Evolutionary conservation across 1,139 yeast genomes (phyloP).

Genomic region (Blastobotrys illinoisensis): DNA sequence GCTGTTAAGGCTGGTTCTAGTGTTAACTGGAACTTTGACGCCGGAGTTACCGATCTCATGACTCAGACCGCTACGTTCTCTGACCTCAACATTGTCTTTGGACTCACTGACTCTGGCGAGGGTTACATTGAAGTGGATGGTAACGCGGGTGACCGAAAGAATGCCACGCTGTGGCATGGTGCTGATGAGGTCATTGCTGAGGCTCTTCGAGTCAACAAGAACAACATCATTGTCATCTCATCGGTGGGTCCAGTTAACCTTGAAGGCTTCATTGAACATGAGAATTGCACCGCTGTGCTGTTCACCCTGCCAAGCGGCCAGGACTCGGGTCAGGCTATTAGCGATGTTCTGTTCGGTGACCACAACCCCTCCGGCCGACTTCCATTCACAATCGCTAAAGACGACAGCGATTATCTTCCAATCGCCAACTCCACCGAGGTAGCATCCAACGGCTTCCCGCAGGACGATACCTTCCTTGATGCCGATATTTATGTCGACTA

Average conservation of each 20-base stretch:
- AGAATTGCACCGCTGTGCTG: constrained; percentile 52
- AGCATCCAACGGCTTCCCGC: constrained; percentile 34
- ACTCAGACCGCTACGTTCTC: constrained; percentile 43
- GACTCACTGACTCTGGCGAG: constrained; percentile 47
- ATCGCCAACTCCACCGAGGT: constrained; percentile 36
- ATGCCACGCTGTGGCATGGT: constrained; percentile 54
- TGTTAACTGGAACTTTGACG: constrained; percentile 23
- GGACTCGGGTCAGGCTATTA: constrained; percentile 44
- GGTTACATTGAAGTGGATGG: constrained; percentile 54
- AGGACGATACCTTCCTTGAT: constrained; percentile 35
- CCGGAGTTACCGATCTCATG: constrained; percentile 4
- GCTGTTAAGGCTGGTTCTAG: constrained; percentile 18
- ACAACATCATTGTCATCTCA: constrained; percentile 53
- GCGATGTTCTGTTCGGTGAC: constrained; percentile 52
- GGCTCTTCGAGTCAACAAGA: constrained; percentile 45
- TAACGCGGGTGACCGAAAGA: constrained; percentile 53
- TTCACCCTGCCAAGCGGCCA: constrained; percentile 58
- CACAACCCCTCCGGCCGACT: constrained; percentile 56
- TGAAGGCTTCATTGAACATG: constrained; percentile 55
- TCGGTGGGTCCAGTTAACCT: constrained; percentile 57
- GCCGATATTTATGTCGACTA: constrained; percentile 42
- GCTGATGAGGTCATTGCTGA: constrained; percentile 50
- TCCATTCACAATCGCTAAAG: constrained; percentile 59
- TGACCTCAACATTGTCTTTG: constrained; percentile 50
- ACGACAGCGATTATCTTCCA: constrained; percentile 50